A percentile compares a stretch with the other conserved stretches of the same genome.
These are phyloP conservation scores for Bjerkandera adusta DNA, from an alignment of 1,284 basidiomycete genomes.

Conservation along the genomic window DNA sequence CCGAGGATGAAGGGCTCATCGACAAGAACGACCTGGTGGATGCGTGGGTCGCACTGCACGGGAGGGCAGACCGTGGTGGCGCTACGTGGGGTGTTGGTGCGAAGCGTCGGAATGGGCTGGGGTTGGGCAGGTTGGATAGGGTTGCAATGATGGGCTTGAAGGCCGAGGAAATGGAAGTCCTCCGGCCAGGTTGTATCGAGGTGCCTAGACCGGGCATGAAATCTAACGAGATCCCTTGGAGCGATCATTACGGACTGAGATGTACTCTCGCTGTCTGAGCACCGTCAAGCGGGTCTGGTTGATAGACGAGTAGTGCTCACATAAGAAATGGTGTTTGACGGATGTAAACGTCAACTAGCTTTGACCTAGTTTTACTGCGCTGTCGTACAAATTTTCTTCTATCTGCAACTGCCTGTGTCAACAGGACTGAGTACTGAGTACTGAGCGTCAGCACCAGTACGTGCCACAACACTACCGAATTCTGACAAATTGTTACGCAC, in stretches of 20 bases:
- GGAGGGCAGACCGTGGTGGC: constrained; percentile 26
- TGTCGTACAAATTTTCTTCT: too few species aligned
- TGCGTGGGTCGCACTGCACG: constrained; percentile 38
- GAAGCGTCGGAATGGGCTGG: constrained; percentile 25
- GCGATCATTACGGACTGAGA: constrained; percentile 36
- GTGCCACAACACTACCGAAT: too few species aligned
- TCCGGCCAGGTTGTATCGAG: constrained; percentile 33
- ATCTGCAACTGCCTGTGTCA: too few species aligned
- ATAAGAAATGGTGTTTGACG: too few species aligned
- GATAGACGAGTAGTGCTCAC: too few species aligned
- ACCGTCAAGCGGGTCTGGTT: too few species aligned
- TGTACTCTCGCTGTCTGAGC: constrained; percentile 24
- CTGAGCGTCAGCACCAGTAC: too few species aligned
- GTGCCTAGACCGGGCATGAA: constrained; percentile 28
- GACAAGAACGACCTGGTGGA: constrained; percentile 37
- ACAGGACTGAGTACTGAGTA: too few species aligned
- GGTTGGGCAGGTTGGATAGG: constrained; percentile 39
- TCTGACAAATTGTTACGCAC: too few species aligned
- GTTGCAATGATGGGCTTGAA: constrained; percentile 36
- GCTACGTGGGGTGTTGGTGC: constrained; percentile 25
- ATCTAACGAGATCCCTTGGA: constrained; percentile 27
- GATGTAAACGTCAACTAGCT: too few species aligned
- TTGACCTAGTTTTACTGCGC: too few species aligned
- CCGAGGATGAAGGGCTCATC: constrained; percentile 34
- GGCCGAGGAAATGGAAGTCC: constrained; percentile 33